phyloP scores from a whole-genome alignment of 495 filamentous ascomycete species.

The Alectoria sarmentosa region DNA sequence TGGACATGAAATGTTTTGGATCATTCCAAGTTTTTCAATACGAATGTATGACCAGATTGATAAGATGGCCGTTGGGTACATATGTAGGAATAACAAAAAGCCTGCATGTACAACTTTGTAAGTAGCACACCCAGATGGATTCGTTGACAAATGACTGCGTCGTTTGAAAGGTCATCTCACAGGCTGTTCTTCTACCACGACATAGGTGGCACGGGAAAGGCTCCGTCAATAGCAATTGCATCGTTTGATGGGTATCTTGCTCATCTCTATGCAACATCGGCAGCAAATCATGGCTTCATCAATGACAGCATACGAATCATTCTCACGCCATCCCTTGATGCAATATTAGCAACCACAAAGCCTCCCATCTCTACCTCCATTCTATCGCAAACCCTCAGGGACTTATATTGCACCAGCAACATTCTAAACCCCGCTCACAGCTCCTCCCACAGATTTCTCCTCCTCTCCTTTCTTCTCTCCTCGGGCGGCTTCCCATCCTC shows the following conservation, averaged over 20 bases:
- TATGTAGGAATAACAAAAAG: background rate
- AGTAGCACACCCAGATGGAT: no score
- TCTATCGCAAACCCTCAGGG: background rate
- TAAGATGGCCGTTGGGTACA: background rate
- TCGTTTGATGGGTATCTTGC: background rate
- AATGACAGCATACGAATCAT: background rate
- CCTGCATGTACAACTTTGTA: background rate
- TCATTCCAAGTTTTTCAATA: background rate
- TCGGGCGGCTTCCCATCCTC: background rate
- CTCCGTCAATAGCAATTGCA: background rate
- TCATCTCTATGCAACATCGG: background rate
- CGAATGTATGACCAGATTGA: background rate
- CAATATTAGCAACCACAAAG: background rate
- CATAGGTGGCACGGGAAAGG: background rate
- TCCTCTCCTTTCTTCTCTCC: background rate
- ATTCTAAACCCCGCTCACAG: background rate
- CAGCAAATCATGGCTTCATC: background rate
- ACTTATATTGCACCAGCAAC: background rate
- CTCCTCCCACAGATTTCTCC: conserved; percentile 12
- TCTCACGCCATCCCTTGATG: background rate
- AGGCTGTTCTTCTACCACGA: background rate
- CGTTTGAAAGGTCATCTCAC: background rate
- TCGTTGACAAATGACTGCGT: no score
- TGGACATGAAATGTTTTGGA: background rate
- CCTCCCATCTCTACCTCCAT: background rate